Evolutionary conservation across 768 basidiomycete species (phyloP).

Genomic region (Cystobasidium ongulense): DNA sequence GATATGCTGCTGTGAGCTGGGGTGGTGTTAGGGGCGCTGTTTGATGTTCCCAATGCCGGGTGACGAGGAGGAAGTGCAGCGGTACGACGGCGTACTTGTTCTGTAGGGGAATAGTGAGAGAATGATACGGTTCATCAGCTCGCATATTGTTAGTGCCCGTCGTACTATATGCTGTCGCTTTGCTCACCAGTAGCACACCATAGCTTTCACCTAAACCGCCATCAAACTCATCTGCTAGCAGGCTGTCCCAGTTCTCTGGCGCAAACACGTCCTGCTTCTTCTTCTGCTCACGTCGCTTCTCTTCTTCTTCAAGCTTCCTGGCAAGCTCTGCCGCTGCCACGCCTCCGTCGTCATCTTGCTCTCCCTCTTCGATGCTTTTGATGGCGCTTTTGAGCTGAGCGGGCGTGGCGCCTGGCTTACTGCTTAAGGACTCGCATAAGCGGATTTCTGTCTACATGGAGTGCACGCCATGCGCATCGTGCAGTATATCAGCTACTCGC

Average conservation of each 20-base stretch:
- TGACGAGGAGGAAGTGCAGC: conserved; percentile 25
- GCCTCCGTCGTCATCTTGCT: neutral
- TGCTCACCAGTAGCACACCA: conserved; percentile 14
- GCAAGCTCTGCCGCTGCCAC: neutral
- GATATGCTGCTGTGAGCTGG: conserved; percentile 16
- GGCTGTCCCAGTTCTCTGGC: conserved; percentile 13
- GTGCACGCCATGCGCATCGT: no score
- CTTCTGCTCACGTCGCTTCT: neutral
- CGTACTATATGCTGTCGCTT: neutral
- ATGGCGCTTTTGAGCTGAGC: neutral
- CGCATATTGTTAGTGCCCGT: neutral
- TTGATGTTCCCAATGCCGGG: conserved; percentile 16
- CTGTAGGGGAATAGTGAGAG: neutral
- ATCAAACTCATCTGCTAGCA: conserved; percentile 23
- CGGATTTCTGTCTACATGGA: conserved; percentile 22
- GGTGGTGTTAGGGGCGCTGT: conserved; percentile 16
- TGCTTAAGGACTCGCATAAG: conserved; percentile 13
- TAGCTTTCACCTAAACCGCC: conserved; percentile 19
- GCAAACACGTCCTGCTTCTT: conserved; percentile 26
- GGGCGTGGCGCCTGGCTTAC: conserved; percentile 10
- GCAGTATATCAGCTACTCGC: neutral
- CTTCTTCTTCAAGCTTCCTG: conserved; percentile 1
- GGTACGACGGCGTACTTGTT: conserved; percentile 29
- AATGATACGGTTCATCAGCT: neutral
- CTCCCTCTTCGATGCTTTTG: neutral